These are phyloP conservation scores for Chrysochromulina parva DNA, from an alignment of 78 protist species.

Conservation along the genomic window DNA sequence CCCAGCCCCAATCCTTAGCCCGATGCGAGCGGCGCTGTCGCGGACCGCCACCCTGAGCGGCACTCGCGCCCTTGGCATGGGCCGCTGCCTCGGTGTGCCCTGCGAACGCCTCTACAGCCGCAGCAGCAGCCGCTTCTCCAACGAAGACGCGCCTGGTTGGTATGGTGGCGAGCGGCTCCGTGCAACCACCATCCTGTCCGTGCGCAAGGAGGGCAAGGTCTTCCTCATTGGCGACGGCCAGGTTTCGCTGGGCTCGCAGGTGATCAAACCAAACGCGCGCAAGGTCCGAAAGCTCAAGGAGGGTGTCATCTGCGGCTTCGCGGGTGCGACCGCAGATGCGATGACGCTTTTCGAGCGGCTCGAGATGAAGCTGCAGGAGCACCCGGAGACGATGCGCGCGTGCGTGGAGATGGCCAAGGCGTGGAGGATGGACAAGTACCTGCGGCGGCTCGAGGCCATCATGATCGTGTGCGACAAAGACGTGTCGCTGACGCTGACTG, in stretches of 20 bases:
- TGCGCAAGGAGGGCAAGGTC: constrained; percentile 60
- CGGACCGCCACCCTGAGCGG: too few species aligned
- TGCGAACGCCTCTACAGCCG: too few species aligned
- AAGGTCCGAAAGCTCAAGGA: constrained; percentile 62
- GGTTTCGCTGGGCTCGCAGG: constrained; percentile 65
- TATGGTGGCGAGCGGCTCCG: background rate
- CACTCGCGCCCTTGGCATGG: too few species aligned
- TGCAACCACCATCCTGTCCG: constrained; percentile 70
- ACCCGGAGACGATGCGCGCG: constrained; percentile 63
- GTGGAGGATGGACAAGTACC: constrained; percentile 82
- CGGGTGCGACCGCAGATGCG: constrained; percentile 84
- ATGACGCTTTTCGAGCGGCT: constrained; percentile 77
- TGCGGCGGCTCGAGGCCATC: constrained; percentile 72
- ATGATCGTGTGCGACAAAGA: constrained; percentile 70
- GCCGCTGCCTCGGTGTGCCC: too few species aligned
- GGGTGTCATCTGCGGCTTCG: constrained; percentile 71
- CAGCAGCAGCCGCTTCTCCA: too few species aligned
- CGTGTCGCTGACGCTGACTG: constrained; percentile 62
- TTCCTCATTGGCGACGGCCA: constrained; percentile 79
- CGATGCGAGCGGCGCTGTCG: too few species aligned
- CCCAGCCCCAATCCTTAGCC: too few species aligned
- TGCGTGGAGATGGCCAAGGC: constrained; percentile 83
- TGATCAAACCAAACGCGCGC: constrained; percentile 75
- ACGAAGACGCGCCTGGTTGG: background rate
- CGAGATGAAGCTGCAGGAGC: constrained; percentile 72